Percentiles rank a stretch among this genome's conserved stretches.
Conservation (phyloP, 2,329 filamentous ascomycete species). For the Paraconiothyrium sp. region DNA sequence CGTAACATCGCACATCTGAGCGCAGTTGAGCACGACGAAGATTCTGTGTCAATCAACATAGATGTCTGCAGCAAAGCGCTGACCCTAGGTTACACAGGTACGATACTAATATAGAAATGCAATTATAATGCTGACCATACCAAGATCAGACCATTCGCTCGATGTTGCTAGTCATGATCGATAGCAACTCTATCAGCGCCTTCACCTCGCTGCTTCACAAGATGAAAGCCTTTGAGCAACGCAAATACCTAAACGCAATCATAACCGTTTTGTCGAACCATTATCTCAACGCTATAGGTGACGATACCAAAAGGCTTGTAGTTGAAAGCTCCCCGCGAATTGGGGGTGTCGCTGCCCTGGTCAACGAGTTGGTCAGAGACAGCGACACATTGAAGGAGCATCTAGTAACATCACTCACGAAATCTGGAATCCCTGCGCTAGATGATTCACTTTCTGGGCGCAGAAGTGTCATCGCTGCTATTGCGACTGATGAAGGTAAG, state of each 20-base stretch:
- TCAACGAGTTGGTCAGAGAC: slow-evolving; percentile 34
- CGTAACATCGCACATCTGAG: slow-evolving; percentile 65
- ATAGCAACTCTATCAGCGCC: slow-evolving; percentile 17
- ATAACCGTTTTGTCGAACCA: slow-evolving; percentile 37
- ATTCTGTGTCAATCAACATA: slow-evolving; percentile 42
- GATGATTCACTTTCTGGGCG: slow-evolving; percentile 40
- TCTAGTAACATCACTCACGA: slow-evolving; percentile 47
- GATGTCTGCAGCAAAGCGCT: slow-evolving; percentile 67
- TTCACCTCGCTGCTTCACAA: slow-evolving; percentile 52
- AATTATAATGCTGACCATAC: slow-evolving; percentile 3
- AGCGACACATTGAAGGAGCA: slow-evolving; percentile 44
- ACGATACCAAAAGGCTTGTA: slow-evolving; percentile 23
- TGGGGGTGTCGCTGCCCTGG: slow-evolving; percentile 35
- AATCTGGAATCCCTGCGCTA: slow-evolving; percentile 47
- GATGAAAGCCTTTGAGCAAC: slow-evolving; percentile 61
- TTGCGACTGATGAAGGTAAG: slow-evolving; percentile 54
- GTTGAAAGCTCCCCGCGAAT: slow-evolving; percentile 30
- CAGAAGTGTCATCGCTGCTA: slow-evolving; percentile 53
- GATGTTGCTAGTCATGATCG: slow-evolving; percentile 28
- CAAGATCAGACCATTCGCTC: slow-evolving; percentile 36
- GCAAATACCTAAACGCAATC: slow-evolving; percentile 51
- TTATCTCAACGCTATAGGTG: slow-evolving; percentile 25
- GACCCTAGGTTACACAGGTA: slow-evolving; percentile 75
- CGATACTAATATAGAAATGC: background rate
- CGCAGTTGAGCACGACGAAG: slow-evolving; percentile 43